Evolutionary conservation across 805 yeast genomes (phyloP).

Genomic region (Candida oleophila): DNA sequence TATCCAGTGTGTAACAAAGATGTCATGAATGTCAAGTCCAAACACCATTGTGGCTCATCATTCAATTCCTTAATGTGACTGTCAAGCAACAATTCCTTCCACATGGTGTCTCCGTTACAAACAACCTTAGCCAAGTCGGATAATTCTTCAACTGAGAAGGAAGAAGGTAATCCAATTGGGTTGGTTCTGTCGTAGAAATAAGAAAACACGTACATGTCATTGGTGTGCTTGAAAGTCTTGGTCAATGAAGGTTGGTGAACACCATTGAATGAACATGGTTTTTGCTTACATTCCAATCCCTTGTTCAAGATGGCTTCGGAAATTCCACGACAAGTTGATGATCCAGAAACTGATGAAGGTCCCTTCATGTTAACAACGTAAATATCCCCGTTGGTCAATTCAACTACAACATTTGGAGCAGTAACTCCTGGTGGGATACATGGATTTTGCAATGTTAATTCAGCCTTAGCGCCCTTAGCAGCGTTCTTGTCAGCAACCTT

Average conservation of each 20-base stretch:
- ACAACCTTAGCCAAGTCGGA: constrained; percentile 78
- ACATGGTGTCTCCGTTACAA: constrained; percentile 76
- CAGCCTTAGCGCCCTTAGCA: constrained; percentile 37
- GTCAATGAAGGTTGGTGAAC: constrained; percentile 92
- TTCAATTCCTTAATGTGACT: constrained; percentile 64
- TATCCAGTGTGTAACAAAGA: constrained; percentile 94
- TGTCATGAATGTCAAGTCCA: constrained; percentile 87
- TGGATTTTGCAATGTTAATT: constrained; percentile 63
- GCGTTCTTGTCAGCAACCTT: constrained; percentile 27
- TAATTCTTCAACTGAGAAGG: constrained; percentile 84
- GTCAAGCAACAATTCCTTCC: constrained; percentile 70
- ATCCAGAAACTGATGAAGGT: constrained; percentile 53
- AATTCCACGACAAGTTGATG: constrained; percentile 81
- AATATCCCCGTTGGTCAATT: constrained; percentile 41
- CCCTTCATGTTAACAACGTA: constrained; percentile 66
- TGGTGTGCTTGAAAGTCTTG: constrained; percentile 65
- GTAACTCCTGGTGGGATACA: constrained; percentile 80
- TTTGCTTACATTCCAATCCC: constrained; percentile 67
- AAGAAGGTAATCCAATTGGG: constrained; percentile 91
- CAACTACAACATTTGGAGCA: constrained; percentile 62
- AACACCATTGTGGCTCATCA: constrained; percentile 90
- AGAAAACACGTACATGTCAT: constrained; percentile 88
- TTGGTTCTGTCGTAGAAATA: constrained; percentile 92
- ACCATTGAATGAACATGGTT: constrained; percentile 96
- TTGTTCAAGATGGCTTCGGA: constrained; percentile 84